Evolutionary conservation across 129 eudicot genomes (phyloP), one percentile per base, ranked within the genome.

Genomic region (Pulicaria dysenterica): DNA sequence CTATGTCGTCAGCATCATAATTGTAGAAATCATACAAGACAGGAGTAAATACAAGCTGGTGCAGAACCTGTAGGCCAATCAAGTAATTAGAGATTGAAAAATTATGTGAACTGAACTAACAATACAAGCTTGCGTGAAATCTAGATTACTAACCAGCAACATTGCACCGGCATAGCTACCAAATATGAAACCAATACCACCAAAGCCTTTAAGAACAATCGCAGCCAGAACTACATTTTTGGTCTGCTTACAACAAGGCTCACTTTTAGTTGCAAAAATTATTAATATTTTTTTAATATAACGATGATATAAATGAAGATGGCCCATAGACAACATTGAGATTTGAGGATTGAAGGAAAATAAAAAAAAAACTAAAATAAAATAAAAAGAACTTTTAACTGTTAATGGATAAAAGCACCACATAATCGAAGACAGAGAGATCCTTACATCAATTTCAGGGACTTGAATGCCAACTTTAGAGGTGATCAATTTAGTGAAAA

Each of bases 11-110:
- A 74, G 44, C 73, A 12, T 80, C 84, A 19, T 80, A 80, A 57
- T 80, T 74, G 76, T 80, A 80, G 80, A 80, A 80, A 74, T 80
- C 80, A 74, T 74, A 69, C 73, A 80, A 31, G n/a, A 80, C 11
- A 41, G 84, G 84, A 36, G 84, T 80, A 46, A 80, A 75, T 44
- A 69, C 9, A 53, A 80, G 75, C 77, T 80, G 84, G 72, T 80
- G 54, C 46, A 80, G 68, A 69, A 47, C 67, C 84, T 80, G 59
- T 12, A 67, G 14, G 54, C 24, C 10, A 39, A 51, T 59, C 10
- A 64, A 45, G 61, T 67, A 59, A 7, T 55, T 56, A 36, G 57
- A 66, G 3, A 43, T 24, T 44, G 40, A 43, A 11, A 19, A 59
- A 44, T 66, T 36, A 50, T 44, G 55, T 24, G n/a, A 51, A 44